Conservation (phyloP, 108 stramenopile species). For the Chaetoceros tenuissimus region DNA sequence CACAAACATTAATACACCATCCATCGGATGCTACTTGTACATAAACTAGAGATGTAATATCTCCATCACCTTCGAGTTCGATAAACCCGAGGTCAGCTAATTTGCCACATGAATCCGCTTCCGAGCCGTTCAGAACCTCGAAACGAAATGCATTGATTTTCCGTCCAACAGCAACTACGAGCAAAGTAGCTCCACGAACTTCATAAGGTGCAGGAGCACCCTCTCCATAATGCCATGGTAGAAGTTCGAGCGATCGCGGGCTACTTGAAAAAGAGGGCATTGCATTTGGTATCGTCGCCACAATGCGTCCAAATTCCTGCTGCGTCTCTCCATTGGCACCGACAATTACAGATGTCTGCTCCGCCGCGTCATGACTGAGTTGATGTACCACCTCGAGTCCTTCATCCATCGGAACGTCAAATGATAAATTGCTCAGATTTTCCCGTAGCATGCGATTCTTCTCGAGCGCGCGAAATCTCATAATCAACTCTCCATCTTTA, state of each 20-base stretch:
- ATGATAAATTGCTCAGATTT: slow-evolving; percentile 7
- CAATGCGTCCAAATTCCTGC: slow-evolving; percentile 62
- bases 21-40: slow-evolving; percentile 23
- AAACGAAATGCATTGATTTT: slow-evolving; percentile 36
- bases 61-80: slow-evolving; percentile 7
- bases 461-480: slow-evolving; percentile 51
- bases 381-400: slow-evolving; percentile 1
- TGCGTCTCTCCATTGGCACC: slow-evolving; percentile 48
- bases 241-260: slow-evolving; percentile 23
- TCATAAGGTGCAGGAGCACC: slow-evolving; percentile 23
- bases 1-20: slow-evolving; percentile 33
- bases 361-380: slow-evolving; percentile 17
- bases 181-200: slow-evolving; percentile 41
- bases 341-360: slow-evolving; percentile 35
- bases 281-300: slow-evolving; percentile 41
- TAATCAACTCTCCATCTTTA: slow-evolving; percentile 38
- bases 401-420: slow-evolving; percentile 14
- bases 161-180: slow-evolving; percentile 33
- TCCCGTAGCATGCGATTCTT: slow-evolving; percentile 22
- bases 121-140: slow-evolving; percentile 33
- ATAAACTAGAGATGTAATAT: slow-evolving; percentile 32
- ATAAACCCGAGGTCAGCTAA: slow-evolving; percentile 23
- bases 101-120: slow-evolving; percentile 20
- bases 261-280: slow-evolving; percentile 8
- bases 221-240: slow-evolving; percentile 50